A percentile compares a stretch with the other conserved stretches of the same genome.
Evolutionary conservation across 2,329 filamentous ascomycete species (phyloP).

Genomic region (Domatiomyces globalis): DNA sequence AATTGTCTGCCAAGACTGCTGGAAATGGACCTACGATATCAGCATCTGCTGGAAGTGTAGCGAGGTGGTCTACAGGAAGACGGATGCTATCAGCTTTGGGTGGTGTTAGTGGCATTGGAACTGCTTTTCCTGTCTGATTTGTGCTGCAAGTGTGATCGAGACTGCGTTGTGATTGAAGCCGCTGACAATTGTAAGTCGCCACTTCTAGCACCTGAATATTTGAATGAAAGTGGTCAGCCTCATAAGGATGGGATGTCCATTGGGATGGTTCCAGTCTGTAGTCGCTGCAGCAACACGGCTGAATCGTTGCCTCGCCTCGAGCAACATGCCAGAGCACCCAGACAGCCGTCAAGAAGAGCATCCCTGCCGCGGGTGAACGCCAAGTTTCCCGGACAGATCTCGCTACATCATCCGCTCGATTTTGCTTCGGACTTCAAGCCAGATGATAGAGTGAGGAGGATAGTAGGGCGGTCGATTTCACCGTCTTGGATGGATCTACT

Average conservation of each 20-base stretch:
- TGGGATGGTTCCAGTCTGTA: slow-evolving; percentile 12
- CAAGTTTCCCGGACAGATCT: slow-evolving; percentile 1
- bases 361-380: background rate
- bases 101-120: slow-evolving; percentile 23
- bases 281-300: slow-evolving; percentile 8
- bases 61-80: slow-evolving; percentile 13
- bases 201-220: slow-evolving; percentile 11
- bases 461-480: background rate
- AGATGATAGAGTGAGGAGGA: background rate
- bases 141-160: slow-evolving; percentile 11
- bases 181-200: slow-evolving; percentile 6
- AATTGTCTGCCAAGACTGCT: slow-evolving; percentile 9
- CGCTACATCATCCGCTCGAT: slow-evolving; percentile 5
- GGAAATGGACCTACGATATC: slow-evolving; percentile 14
- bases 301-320: slow-evolving; percentile 13
- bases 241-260: slow-evolving; percentile 12
- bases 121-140: slow-evolving; percentile 20
- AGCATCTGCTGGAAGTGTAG: slow-evolving; percentile 21
- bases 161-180: background rate
- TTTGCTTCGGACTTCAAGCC: slow-evolving; percentile 5
- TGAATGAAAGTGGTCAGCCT: slow-evolving; percentile 7
- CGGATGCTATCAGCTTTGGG: slow-evolving; percentile 19
- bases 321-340: slow-evolving; percentile 8
- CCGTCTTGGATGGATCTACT: slow-evolving; percentile 13
- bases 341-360: background rate